phyloP scores from a whole-genome alignment of 768 basidiomycete species.

The Termitomyces sp. region DNA sequence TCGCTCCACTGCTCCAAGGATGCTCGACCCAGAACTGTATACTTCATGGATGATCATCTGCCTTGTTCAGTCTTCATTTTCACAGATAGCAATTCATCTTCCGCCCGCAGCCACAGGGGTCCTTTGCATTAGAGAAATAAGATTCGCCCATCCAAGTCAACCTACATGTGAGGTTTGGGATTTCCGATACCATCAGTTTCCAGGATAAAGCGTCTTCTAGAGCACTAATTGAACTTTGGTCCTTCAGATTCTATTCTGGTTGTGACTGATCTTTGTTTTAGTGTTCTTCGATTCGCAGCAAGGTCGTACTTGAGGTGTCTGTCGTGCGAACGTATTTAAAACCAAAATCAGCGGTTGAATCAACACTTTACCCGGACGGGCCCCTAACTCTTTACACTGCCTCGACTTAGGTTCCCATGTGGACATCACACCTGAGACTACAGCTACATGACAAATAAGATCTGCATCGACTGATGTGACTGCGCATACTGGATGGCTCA shows the following conservation, averaged over 20 bases:
- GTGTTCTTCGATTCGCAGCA: not conserved
- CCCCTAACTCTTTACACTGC: not conserved
- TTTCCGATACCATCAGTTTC: not conserved
- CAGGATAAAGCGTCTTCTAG: not conserved
- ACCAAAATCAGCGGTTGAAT: not conserved
- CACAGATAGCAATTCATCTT: not conserved
- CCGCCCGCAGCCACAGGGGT: too few species aligned
- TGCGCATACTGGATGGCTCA: not conserved
- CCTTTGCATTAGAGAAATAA: not conserved
- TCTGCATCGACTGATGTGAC: not conserved
- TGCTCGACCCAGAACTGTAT: not conserved
- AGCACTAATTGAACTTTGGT: not conserved
- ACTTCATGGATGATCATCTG: not conserved
- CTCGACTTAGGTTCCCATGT: not conserved
- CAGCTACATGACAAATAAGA: not conserved
- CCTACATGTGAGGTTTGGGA: too few species aligned
- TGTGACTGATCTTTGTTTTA: not conserved
- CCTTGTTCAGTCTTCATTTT: not conserved
- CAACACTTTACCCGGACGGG: not conserved
- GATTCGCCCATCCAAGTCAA: not conserved
- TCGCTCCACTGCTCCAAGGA: not conserved
- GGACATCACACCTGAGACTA: not conserved
- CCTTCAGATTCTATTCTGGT: not conserved
- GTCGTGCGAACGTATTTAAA: too few species aligned
- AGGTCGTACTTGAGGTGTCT: not conserved